Evolutionary conservation across 345 rosid species (phyloP), one percentile per base, ranked within the genome.

Genomic region (Brassica cretica): DNA sequence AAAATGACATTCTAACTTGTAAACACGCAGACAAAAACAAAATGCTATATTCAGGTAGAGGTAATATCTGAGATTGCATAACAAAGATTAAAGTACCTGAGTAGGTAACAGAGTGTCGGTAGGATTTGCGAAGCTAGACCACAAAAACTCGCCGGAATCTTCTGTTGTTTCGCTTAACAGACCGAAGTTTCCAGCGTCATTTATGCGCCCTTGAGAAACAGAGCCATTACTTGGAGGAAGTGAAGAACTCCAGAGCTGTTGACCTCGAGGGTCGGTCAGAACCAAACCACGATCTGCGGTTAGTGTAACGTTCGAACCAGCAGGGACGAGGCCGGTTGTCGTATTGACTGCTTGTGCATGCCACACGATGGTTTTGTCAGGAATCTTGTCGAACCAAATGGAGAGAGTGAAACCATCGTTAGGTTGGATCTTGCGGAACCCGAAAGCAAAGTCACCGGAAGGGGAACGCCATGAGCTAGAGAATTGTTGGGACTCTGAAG

Each of bases 31-130:
- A 10, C 14, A 41, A 41, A 41, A 10, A 14, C 16, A 46, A 46
- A 12, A 11, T 10, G 11, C 49, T 10, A 27, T 27, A 27, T 27
- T 27, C 30, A 27, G 30, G 30, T 27, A 27, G 4, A 27, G 30
- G 5, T 4, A 27, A 27, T 27, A 27, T 27, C 30, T 27, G 30
- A 27, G 30, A 27, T 27, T 4, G 30, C 4, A 27, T 27, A 27
- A 27, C 30, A 27, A 27, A 46, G 55, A 46, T 5, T 14, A 46
- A n/a, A 51, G 16, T 15, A 44, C 69, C 77, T 89, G 90, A 3
- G 83, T 72, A 33, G 93, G 90, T 27, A 89, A 27, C 5, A 90
- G 25, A 2, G 90, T 85, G 30, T 90, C 89, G 0, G 93, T 84
- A 4, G 93, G 91, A 12, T 79, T 1, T 62, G 63, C 78, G 72